These are phyloP conservation scores for Fusarium succisae DNA, from an alignment of 2,329 filamentous ascomycete species.

Conservation along the genomic window DNA sequence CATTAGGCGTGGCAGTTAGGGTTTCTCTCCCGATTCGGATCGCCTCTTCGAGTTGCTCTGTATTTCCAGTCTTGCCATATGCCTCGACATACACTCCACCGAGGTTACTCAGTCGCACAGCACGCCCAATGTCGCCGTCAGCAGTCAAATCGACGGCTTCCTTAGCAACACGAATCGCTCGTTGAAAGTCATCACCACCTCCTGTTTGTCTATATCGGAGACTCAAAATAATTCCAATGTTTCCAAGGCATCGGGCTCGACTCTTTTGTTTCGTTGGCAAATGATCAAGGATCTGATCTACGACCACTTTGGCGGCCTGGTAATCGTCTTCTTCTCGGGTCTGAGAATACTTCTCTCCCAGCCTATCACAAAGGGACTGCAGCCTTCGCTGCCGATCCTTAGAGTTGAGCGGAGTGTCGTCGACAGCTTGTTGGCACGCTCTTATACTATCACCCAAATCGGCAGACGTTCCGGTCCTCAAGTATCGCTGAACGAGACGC, in stretches of 20 bases:
- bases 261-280: background rate
- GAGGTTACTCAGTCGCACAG: background rate
- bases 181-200: background rate
- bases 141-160: background rate
- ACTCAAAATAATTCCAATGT: background rate
- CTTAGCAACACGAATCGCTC: background rate
- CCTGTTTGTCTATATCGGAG: background rate
- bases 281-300: background rate
- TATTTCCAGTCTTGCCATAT: background rate
- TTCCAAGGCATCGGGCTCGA: background rate
- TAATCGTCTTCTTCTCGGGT: background rate
- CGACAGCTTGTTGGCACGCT: background rate
- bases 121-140: background rate
- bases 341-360: background rate
- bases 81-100: accelerated
- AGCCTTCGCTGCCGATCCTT: background rate
- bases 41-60: background rate
- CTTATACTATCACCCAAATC: background rate
- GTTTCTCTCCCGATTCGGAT: background rate
- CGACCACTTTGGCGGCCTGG: background rate
- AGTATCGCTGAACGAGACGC: background rate
- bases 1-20: background rate
- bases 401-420: background rate
- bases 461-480: background rate
- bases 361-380: background rate